phyloP scores from a whole-genome alignment of 768 basidiomycete species.

The Tylopilus sp. region DNA sequence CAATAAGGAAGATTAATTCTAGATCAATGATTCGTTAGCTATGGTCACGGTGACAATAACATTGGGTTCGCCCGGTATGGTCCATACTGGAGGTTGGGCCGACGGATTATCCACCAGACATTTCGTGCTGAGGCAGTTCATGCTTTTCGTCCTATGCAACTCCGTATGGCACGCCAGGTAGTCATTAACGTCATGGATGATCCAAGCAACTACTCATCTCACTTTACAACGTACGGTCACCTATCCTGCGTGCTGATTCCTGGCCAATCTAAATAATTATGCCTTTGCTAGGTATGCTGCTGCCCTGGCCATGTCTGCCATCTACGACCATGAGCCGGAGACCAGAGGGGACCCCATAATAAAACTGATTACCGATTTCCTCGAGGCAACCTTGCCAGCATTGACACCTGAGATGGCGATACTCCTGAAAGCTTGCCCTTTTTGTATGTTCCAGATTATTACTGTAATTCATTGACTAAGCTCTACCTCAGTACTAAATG shows the following conservation, averaged over 20 bases:
- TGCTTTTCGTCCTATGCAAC: not conserved
- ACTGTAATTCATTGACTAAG: no score
- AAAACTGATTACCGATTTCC: not conserved
- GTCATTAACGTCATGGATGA: not conserved
- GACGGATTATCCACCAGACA: not conserved
- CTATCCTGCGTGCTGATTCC: not conserved
- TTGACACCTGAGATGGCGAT: slow-evolving; percentile 10
- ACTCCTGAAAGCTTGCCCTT: slow-evolving; percentile 6
- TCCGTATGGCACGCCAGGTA: not conserved
- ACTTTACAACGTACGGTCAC: not conserved
- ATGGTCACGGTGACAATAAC: not conserved
- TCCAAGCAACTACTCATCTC: not conserved
- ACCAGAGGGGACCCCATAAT: not conserved
- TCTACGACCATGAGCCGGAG: slow-evolving; percentile 13
- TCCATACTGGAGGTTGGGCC: not conserved
- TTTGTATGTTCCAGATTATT: not conserved
- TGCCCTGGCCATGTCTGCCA: slow-evolving; percentile 22
- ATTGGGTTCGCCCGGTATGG: not conserved
- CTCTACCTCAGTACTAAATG: slow-evolving; percentile 1
- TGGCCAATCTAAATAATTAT: not conserved
- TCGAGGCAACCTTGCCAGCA: not conserved
- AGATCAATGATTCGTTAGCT: not conserved
- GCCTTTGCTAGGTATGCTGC: slow-evolving; percentile 25
- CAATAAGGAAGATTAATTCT: no score
- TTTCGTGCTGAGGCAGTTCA: not conserved